Evolutionary conservation across 805 yeast species (phyloP), one percentile per base, ranked within the genome.

Genomic region (Yarrowia deformans): DNA sequence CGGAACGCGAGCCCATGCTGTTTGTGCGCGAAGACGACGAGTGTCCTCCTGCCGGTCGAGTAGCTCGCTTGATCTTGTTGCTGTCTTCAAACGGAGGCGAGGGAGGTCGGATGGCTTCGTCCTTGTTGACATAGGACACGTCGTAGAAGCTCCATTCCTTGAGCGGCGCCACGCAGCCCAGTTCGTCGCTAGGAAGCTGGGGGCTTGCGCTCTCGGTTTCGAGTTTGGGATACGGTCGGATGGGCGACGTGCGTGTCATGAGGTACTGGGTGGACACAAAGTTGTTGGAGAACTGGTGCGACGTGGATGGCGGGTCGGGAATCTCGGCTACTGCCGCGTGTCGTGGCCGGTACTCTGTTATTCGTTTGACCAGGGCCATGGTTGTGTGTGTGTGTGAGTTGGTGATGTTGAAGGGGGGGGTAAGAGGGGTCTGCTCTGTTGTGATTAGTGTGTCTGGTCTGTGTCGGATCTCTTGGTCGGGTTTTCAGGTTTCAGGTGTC

Each of bases 341-440:
- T 13, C 66, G 66, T 9, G 66, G 66, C 18, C 66, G 52, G 66
- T 60, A 60, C 52, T 60, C 66, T 40, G 66, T 45, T 60, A 60
- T 60, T 60, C 66, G 50, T 45, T 60, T 43, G 39, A 60, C 66
- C 52, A 60, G 66, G 16, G 66, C 66, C 66, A 60, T 60, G n/a
- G 29, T n/a, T 29, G 35, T 55, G 8, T 54, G 55, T 39, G 61
- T 23, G 8, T 40, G 34, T 54, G 60, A 18, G 35, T n/a, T n/a
- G n/a, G n/a, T n/a, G n/a, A n/a, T n/a, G n/a, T n/a, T n/a, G n/a
- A n/a, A n/a, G 34, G 45, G 45, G 9, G 18, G 18, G 16, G 10
- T 39, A 16, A 13, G 16, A 18, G 45, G 45, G 18, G n/a, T 16
- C 4, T 40, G 45, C 18, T 40, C 45, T 37, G 58, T 50, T 9